These are phyloP conservation scores for Uromyces viciae-fabae DNA, from an alignment of 1,284 basidiomycete species.

Conservation along the genomic window DNA sequence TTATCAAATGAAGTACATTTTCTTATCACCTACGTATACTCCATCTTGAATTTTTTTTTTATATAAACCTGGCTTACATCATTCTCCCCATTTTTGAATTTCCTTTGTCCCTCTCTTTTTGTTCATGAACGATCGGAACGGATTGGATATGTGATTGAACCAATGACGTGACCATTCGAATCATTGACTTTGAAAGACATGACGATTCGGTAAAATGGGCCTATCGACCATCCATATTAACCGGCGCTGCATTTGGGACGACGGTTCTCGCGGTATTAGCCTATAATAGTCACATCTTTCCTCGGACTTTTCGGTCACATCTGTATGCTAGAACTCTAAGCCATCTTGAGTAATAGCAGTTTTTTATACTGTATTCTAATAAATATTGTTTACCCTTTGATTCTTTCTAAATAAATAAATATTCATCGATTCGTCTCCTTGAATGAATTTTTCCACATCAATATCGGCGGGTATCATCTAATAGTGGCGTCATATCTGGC, in stretches of 20 bases:
- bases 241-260: slow-evolving; percentile 32
- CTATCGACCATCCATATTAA: slow-evolving; percentile 30
- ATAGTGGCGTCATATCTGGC: slow-evolving; percentile 41
- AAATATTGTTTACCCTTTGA: too few relatives aligned
- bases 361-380: too few relatives aligned
- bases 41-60: background rate
- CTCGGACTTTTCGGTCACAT: slow-evolving; percentile 40
- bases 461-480: background rate
- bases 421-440: background rate
- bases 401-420: too few relatives aligned
- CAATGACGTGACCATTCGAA: background rate
- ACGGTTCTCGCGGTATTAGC: slow-evolving; percentile 23
- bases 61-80: background rate
- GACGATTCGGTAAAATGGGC: slow-evolving; percentile 45
- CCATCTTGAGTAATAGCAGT: background rate
- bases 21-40: background rate
- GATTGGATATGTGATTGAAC: too few relatives aligned
- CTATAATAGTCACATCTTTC: slow-evolving; percentile 42
- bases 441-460: background rate
- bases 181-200: slow-evolving; percentile 13
- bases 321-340: too few relatives aligned
- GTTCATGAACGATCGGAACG: too few relatives aligned
- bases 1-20: slow-evolving; percentile 41
- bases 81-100: background rate
- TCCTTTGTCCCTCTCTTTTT: background rate